Evolutionary conservation across 177 flowering plant genomes (phyloP).

Genomic region (Vitis hybrid): DNA sequence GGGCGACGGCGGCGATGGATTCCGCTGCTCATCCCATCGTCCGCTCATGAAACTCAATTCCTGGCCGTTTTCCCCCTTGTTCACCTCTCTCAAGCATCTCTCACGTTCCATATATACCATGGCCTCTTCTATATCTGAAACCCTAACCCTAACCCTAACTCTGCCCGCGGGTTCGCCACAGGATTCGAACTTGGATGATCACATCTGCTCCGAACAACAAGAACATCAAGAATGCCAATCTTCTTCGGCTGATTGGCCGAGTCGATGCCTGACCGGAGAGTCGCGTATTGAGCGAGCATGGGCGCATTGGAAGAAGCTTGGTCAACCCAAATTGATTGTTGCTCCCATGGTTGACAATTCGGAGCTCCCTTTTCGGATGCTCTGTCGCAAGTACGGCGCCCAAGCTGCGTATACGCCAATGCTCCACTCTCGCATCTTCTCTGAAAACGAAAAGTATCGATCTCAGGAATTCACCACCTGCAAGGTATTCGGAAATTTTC

Average conservation of each 20-base stretch:
- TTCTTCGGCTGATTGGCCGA: conserved; percentile 20
- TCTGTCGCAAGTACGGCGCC: conserved; percentile 92
- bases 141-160: conserved; percentile 17
- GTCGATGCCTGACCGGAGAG: conserved; percentile 37
- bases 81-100: conserved; percentile 12
- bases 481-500: conserved; percentile 36
- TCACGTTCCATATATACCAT: conserved; percentile 15
- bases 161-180: conserved; percentile 12
- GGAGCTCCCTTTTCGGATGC: conserved; percentile 94
- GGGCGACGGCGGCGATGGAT: conserved; percentile 37
- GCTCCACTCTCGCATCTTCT: conserved; percentile 88
- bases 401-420: conserved; percentile 96
- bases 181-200: conserved; percentile 30
- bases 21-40: conserved; percentile 11
- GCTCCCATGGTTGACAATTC: conserved; percentile 99
- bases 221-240: background rate
- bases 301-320: conserved; percentile 86
- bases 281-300: conserved; percentile 72
- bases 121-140: conserved; percentile 29
- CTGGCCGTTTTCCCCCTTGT: conserved; percentile 1
- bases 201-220: conserved; percentile 29
- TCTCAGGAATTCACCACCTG: conserved; percentile 81
- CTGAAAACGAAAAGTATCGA: conserved; percentile 78
- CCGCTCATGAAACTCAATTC: conserved; percentile 27
- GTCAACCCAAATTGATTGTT: conserved; percentile 76